Evolutionary conservation across 2,329 filamentous ascomycete genomes (phyloP), one percentile per base, ranked within the genome.

Genomic region (Anthostomella pinea): DNA sequence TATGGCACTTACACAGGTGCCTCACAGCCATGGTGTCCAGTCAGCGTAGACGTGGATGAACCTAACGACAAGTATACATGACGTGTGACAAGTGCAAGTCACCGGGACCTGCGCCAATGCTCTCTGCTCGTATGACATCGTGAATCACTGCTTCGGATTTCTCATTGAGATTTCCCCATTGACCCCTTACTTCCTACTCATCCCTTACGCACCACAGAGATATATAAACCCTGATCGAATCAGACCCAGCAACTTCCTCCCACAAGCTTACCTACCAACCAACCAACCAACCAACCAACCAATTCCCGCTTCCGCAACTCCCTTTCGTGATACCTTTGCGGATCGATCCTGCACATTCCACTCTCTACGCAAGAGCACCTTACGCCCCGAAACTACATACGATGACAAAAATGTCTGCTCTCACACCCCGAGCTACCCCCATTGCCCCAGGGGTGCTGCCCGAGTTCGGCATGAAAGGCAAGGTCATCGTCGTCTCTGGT

Each of bases 401-500:
- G 13, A 27, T 27, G 25, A 27, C 13, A 13, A 27, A 15, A 15
- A 13, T 27, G 11, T 13, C 25, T 8, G 13, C 8, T 27, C 13
- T 27, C 13, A 27, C 25, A 27, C 25, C 25, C 15, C 25, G 13
- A 7, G 25, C 17, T 13, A 15, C 25, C 25, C 25, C 25, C 25
- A 13, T 27, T 30, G 43, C 23, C 11, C 36, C 31, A 27, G 46
- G 38, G 1, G 16, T 58, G 21, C 37, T 90, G 33, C 81, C 84
- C 28, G 87, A 93, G 56, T 93, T 93, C 68, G 82, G 75, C 53
- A 73, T 94, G 46, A 72, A 76, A 46, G 77, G 79, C 63, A 88
- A 84, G 61, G 81, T 90, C 11, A 73, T 90, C 35, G 64, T 89
- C 28, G 83, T 94, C 14, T 85, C 85, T 2, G 87, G 87, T 30